These are phyloP conservation scores for Kockiozyma suomiensis DNA, from an alignment of 805 yeast species.

Conservation along the genomic window DNA sequence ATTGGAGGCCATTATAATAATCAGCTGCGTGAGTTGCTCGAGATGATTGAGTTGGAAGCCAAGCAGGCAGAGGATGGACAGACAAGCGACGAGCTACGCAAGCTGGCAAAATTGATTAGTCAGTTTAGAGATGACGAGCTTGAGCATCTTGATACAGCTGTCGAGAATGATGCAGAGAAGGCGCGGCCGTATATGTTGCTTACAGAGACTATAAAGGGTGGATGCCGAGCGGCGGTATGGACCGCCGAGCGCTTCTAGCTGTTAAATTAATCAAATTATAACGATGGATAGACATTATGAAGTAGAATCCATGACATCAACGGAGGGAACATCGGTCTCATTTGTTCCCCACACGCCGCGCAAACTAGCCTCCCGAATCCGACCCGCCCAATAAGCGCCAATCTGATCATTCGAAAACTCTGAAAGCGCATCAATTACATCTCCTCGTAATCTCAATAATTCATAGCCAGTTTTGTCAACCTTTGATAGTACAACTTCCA, in stretches of 20 bases:
- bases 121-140: slow-evolving; percentile 90
- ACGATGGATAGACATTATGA: slow-evolving; percentile 1
- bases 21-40: slow-evolving; percentile 69
- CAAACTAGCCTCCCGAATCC: slow-evolving; percentile 21
- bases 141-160: slow-evolving; percentile 93
- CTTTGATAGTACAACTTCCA: slow-evolving; percentile 29
- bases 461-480: slow-evolving; percentile 24
- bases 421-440: slow-evolving; percentile 21
- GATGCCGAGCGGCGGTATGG: slow-evolving; percentile 88
- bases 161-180: slow-evolving; percentile 84
- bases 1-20: slow-evolving; percentile 95
- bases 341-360: slow-evolving; percentile 27
- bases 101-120: slow-evolving; percentile 64
- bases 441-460: slow-evolving; percentile 27
- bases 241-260: slow-evolving; percentile 77
- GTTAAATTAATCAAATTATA: not conserved
- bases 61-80: slow-evolving; percentile 30
- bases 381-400: slow-evolving; percentile 31
- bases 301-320: slow-evolving; percentile 29
- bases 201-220: slow-evolving; percentile 81
- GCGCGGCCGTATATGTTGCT: slow-evolving; percentile 90
- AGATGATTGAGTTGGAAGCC: slow-evolving; percentile 21
- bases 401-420: slow-evolving; percentile 16
- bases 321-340: slow-evolving; percentile 17
- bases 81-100: slow-evolving; percentile 57